Base-by-base conservation (phyloP, 768 basidiomycete species). In the Trametes meyenii region DNA sequence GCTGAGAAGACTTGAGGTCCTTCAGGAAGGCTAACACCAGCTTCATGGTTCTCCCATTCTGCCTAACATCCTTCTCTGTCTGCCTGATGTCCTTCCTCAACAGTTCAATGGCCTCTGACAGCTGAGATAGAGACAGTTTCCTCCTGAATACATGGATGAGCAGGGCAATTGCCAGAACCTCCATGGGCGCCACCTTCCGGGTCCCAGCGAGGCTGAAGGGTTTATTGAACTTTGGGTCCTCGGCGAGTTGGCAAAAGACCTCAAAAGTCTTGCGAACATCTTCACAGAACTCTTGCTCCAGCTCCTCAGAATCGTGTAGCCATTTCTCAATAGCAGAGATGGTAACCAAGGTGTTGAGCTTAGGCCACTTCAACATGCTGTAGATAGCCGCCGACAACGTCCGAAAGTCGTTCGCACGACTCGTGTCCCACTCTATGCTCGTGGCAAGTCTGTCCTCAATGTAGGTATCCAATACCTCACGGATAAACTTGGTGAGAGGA, bases 101-200 rank as follows among this genome's bases (percentile, higher is more conserved):
- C 16, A 72, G 72, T 10, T 69, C 69, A 5, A 89, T 78, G 0
- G 77, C 80, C 19, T 68, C 63, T 0, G 81, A 76, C 42, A 90
- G 66, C 69, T 80, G 78, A 0, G 62, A 63, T 62, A 76, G 42
- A 2, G 75, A 69, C 58, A 82, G 64, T 12, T 53, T 69, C 14
- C 76, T 72, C 71, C 79, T 84, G 55, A 81, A 76, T n/a, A 77
- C 70, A 13, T 79, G 78, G 16, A 90, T 80, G 21, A 91, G 71
- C 3, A 88, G 66, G 21, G 76, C 77, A 50, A 83, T 80, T 63
- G 81, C 74, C 49, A 89, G 77, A 63, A 92, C 84, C 70, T 92
- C 90, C 42, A 90, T 76, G 0, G 90, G 90, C 0, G 89, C 79
- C 1, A 91, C 77, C 40, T 85, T 85, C 64, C 76, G 73, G 42